phyloP scores from a whole-genome alignment of 2,329 filamentous ascomycete species.

The Emergomyces orientalis region DNA sequence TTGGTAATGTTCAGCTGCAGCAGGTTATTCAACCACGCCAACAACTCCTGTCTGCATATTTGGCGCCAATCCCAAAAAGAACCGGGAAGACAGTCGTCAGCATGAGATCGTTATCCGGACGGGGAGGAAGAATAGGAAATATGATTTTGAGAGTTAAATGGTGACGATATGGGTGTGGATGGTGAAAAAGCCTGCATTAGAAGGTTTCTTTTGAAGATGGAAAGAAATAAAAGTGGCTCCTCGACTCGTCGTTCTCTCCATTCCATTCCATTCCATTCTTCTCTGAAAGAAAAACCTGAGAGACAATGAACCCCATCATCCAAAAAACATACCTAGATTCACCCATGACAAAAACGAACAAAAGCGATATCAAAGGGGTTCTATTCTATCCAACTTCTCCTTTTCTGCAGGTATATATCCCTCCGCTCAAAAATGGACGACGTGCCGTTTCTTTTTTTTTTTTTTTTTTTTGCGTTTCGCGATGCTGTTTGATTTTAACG shows the following conservation, averaged over 20 bases:
- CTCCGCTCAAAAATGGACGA: neutral
- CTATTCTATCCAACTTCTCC: no score
- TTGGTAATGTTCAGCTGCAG: constrained; percentile 97
- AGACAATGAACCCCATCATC: neutral
- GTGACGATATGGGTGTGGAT: neutral
- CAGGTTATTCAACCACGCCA: constrained; percentile 94
- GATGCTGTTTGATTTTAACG: neutral
- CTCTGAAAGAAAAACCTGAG: no score
- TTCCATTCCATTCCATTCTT: neutral
- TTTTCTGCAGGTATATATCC: neutral
- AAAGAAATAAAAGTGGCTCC: neutral
- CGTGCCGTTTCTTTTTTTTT: neutral
- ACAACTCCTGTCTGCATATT: constrained; percentile 75
- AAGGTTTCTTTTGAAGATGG: neutral
- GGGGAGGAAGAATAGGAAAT: no score
- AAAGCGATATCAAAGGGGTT: neutral
- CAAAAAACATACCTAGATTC: constrained; percentile 49
- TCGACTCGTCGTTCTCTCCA: neutral
- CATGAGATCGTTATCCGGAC: neutral
- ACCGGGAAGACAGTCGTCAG: constrained; percentile 14
- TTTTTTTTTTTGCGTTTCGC: neutral
- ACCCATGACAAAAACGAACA: constrained; percentile 45
- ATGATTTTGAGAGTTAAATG: no score
- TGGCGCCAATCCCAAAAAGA: constrained; percentile 11
- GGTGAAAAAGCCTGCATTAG: neutral